phyloP scores from a whole-genome alignment of 176 grass and related monocot genomes.

The Oryza punctata region DNA sequence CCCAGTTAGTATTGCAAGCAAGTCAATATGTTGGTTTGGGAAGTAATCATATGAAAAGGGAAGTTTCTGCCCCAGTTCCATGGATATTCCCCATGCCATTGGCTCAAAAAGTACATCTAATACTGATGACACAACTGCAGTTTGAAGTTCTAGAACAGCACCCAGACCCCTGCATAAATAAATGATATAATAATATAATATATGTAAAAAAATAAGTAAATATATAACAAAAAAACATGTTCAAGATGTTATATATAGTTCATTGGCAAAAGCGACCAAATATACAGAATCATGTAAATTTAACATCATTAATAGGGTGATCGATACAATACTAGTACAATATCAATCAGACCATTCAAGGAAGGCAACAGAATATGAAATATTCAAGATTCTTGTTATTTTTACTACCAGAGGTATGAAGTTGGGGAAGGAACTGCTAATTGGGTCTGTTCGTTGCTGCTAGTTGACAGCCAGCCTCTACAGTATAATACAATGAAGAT shows the following conservation, averaged over 20 bases:
- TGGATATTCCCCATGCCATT: conserved; percentile 67
- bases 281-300: neutral
- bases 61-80: conserved; percentile 62
- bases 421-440: neutral
- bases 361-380: neutral
- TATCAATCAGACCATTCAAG: conserved; percentile 19
- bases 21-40: conserved; percentile 56
- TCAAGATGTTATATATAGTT: neutral
- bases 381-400: neutral
- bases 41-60: conserved; percentile 72
- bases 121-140: conserved; percentile 59
- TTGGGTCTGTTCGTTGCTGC: too few species aligned
- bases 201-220: neutral
- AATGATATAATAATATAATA: neutral
- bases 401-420: neutral
- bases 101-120: conserved; percentile 81
- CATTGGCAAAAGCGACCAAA: neutral
- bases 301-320: conserved; percentile 24
- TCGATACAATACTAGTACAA: neutral
- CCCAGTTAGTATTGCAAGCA: conserved; percentile 65
- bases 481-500: too few species aligned
- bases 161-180: conserved; percentile 62
- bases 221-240: neutral
- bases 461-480: too few species aligned
- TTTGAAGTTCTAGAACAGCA: conserved; percentile 67